Evolutionary conservation across 2,329 filamentous ascomycete genomes (phyloP), one percentile per base, ranked within the genome.

Genomic region (Exophiala oligosperma): DNA sequence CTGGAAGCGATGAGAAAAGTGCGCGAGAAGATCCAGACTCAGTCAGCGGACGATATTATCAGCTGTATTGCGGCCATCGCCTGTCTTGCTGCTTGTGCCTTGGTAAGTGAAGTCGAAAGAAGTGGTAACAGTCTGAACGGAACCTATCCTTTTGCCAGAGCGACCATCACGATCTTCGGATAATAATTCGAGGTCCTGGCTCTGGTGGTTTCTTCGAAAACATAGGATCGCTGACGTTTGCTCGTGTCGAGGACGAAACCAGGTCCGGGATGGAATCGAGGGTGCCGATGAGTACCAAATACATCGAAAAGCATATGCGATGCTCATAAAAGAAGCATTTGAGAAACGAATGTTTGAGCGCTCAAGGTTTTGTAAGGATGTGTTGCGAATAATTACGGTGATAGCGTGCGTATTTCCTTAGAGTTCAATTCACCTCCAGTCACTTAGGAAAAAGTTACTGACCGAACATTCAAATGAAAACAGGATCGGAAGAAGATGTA

Each of bases 311-410:
- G 58, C 58, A 8, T 60, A 58, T 28, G 59, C 46, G 5, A 24
- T 56, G 7, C 49, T 61, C 12, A 57, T 61, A n/a, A 49, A 35
- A 37, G 54, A 61, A 44, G 54, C 51, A 14, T 35, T 48, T 17
- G 47, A 17, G 35, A 28, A 54, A 43, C 35, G 57, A 8, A 47
- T 58, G 47, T 57, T 54, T 44, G 50, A 57, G 7, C 37, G 46
- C 14, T 61, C 59, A 5, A 55, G 59, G 28, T 57, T 57, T 26
- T 61, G 52, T 32, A 61, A 58, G 47, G 55, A 57, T 14, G 51
- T 57, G 12, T 40, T 61, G 35, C 55, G 48, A 28, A 23, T 61
- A 14, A 58, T 61, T 52, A 55, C 51, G n/a, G 49, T 61, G 17
- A 58, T 57, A 26, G 51, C 52, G 59, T 47, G 35, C 21, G 37